Base-by-base conservation (phyloP, 2,329 filamentous ascomycete genomes). In the Neurospora sp. region DNA sequence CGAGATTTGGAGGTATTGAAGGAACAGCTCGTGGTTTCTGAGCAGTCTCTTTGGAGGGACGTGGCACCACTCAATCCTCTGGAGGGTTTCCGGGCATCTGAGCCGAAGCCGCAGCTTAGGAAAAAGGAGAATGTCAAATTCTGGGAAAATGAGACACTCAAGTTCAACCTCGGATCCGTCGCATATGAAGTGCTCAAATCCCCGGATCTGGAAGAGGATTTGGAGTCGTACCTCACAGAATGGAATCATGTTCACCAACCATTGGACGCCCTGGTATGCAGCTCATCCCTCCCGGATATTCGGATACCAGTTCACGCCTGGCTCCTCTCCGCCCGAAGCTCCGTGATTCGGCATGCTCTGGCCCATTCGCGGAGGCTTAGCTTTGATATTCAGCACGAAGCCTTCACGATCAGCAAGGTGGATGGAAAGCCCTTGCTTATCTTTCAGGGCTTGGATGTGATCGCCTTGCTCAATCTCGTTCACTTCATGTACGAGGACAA, bases 231-330 rank as follows among this genome's bases (percentile, higher is more conserved):
- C 75, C 76, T 90, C 4, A 76, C 78, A 3, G 76, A 78, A 28
- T 81, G 80, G 76, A 76, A 77, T 2, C 80, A 79, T 40, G 74
- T 78, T 67, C 80, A 83, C 17, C 79, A 81, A 2, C 81, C 82
- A 11, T 75, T 83, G 15, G 84, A 86, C 42, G 77, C 80, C 33
- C 77, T 79, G 6, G 72, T 90, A 6, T 82, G 83, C 73, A 86
- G 85, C 2, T 90, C 90, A 1, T 87, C 86, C 0, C 79, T 83
- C 0, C 93, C 91, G 0, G 87, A 92, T 4, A 79, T 94, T 33
- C 84, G 83, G 66, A 88, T 99, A 66, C 95, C 96, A 0, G 85
- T 93, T 10, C 95, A 99, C 76, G 88, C 90, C 40, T 97, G 95
- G 82, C 82, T 97, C 5, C 79, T 98, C 9, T 84, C 89, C 17